phyloP scores from a whole-genome alignment of 495 filamentous ascomycete species.

The Podospora comata region DNA sequence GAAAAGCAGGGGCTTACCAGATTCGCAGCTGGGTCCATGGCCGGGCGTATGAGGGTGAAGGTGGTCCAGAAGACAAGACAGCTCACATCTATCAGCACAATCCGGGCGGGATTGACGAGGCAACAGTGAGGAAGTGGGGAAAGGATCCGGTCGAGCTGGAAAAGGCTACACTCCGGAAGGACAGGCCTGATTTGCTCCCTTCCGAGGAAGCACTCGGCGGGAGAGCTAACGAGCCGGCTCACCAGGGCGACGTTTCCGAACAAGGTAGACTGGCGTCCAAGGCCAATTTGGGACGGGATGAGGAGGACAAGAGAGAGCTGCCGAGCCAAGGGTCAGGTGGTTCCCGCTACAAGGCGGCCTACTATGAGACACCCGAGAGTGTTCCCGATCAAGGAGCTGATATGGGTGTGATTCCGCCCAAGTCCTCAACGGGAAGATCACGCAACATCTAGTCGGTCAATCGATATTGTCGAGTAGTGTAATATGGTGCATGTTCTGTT shows the following conservation, averaged over 20 bases:
- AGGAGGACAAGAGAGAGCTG: conserved; percentile 7
- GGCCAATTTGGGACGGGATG: conserved; percentile 13
- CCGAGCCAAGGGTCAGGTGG: conserved; percentile 8
- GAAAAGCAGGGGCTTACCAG: not conserved
- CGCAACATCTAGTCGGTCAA: conserved; percentile 4
- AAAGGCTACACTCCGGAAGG: not conserved
- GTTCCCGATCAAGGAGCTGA: conserved; percentile 18
- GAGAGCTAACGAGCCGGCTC: conserved; percentile 5
- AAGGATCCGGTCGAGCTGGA: conserved; percentile 13
- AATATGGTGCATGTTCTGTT: not conserved
- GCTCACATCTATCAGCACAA: conserved; percentile 30
- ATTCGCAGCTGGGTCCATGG: conserved; percentile 20
- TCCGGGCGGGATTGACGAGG: conserved; percentile 27
- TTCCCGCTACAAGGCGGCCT: conserved; percentile 16
- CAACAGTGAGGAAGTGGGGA: conserved; percentile 18
- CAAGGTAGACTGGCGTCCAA: conserved; percentile 16
- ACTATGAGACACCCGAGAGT: conserved; percentile 16
- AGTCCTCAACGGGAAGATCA: conserved; percentile 8
- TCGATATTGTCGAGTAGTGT: not conserved
- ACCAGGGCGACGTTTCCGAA: conserved; percentile 14
- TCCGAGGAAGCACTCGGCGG: conserved; percentile 12
- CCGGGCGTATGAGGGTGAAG: conserved; percentile 32
- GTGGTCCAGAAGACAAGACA: conserved; percentile 36
- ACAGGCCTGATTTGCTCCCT: conserved; percentile 16
- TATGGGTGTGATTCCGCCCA: conserved; percentile 11